Percentiles rank a stretch among this genome's conserved stretches.
Evolutionary conservation across 2,329 filamentous ascomycete species (phyloP).

Genomic region (Ascochyta viciae-villosae): DNA sequence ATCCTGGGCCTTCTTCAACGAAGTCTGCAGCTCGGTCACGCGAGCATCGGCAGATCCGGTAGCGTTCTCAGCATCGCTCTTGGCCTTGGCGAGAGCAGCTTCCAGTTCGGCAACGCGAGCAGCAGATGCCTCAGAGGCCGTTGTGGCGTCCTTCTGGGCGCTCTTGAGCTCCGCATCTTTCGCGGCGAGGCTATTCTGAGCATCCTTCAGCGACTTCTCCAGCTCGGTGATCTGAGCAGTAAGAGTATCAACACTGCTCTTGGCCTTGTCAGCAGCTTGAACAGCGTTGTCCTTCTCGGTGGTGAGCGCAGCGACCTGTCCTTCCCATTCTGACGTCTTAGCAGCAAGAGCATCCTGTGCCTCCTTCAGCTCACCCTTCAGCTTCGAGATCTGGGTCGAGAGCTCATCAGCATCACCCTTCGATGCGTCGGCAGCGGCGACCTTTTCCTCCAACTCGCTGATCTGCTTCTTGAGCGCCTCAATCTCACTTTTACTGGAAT

Average conservation of each 20-base stretch:
- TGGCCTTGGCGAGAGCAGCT: slow-evolving; percentile 13
- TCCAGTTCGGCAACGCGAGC: slow-evolving; percentile 25
- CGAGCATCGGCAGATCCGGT: slow-evolving; percentile 21
- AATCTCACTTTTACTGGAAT: slow-evolving; percentile 32
- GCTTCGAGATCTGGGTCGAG: slow-evolving; percentile 33
- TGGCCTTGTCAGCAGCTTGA: slow-evolving; percentile 35
- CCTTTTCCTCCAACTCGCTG: slow-evolving; percentile 31
- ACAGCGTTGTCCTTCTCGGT: slow-evolving; percentile 31
- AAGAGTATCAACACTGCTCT: slow-evolving; percentile 30
- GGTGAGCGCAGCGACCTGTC: slow-evolving; percentile 25
- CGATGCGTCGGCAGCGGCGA: slow-evolving; percentile 31
- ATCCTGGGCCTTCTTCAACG: slow-evolving; percentile 25
- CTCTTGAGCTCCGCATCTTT: slow-evolving; percentile 24
- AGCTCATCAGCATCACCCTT: slow-evolving; percentile 39
- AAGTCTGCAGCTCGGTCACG: slow-evolving; percentile 21
- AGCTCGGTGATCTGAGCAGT: slow-evolving; percentile 30
- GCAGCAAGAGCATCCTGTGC: slow-evolving; percentile 31
- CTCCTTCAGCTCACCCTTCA: slow-evolving; percentile 38
- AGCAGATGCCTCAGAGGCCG: slow-evolving; percentile 22
- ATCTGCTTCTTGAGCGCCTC: slow-evolving; percentile 35
- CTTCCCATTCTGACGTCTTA: slow-evolving; percentile 34
- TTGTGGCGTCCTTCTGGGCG: slow-evolving; percentile 23
- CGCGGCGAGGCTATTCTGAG: slow-evolving; percentile 16
- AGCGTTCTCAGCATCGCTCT: slow-evolving; percentile 19
- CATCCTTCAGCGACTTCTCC: slow-evolving; percentile 24